phyloP scores from a whole-genome alignment of 2,329 filamentous ascomycete genomes.

The Diaporthe capsici region DNA sequence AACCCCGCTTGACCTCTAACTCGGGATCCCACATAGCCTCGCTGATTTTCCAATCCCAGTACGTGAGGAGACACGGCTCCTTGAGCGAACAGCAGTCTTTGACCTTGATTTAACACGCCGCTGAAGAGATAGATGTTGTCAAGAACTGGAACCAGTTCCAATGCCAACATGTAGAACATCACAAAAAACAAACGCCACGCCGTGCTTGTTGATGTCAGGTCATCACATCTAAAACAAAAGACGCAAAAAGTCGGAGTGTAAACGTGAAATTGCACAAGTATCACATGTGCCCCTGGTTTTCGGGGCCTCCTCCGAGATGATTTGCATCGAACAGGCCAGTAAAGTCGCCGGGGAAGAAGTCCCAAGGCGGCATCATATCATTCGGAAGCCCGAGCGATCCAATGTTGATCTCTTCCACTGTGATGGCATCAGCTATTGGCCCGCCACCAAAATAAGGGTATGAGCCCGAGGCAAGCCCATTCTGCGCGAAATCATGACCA shows the following conservation, averaged over 20 bases:
- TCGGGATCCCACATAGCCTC: not conserved
- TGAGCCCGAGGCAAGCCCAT: constrained; percentile 46
- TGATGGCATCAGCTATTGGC: constrained; percentile 66
- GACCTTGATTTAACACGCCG: not conserved
- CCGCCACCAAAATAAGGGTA: constrained; percentile 52
- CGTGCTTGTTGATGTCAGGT: not conserved
- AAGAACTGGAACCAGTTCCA: not conserved
- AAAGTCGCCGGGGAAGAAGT: constrained; percentile 78
- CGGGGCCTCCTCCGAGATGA: constrained; percentile 8
- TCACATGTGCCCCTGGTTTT: constrained; percentile 26
- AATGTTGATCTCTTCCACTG: constrained; percentile 85
- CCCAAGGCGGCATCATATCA: constrained; percentile 80
- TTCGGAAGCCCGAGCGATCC: constrained; percentile 71
- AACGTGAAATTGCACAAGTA: not conserved
- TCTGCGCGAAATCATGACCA: constrained; percentile 48
- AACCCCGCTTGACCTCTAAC: not conserved
- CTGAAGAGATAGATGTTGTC: constrained; percentile 1
- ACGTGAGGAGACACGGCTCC: not conserved
- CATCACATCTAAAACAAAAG: not conserved
- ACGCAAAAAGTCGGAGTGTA: not conserved
- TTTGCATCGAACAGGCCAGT: constrained; percentile 65
- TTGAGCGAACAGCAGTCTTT: constrained; percentile 1
- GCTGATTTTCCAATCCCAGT: not conserved
- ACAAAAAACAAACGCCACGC: constrained; percentile 17
- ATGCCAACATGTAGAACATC: constrained; percentile 9